These are phyloP conservation scores for Carex kokanica DNA, from an alignment of 176 grass and related monocot genomes.

Conservation along the genomic window DNA sequence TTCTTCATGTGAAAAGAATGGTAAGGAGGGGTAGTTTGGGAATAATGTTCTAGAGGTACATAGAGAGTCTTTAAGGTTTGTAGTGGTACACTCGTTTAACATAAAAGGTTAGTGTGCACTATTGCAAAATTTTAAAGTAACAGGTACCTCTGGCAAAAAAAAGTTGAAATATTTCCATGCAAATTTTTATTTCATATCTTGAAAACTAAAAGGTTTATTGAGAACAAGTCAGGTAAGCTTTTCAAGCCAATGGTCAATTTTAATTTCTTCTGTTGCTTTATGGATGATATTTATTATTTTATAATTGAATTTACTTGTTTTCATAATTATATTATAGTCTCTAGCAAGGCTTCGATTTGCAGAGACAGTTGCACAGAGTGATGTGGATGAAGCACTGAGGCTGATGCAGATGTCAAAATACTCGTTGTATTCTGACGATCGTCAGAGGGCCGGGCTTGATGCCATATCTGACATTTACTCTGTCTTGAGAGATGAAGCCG, in stretches of 20 bases:
- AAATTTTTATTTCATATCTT: neutral
- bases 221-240: neutral
- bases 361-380: conserved; percentile 80
- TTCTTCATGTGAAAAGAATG: neutral
- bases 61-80: neutral
- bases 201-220: neutral
- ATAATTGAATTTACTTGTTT: neutral
- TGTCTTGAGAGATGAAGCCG: conserved; percentile 85
- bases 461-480: conserved; percentile 99
- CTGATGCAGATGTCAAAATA: conserved; percentile 99
- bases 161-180: neutral
- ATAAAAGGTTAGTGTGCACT: neutral
- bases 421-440: conserved; percentile 81
- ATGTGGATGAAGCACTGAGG: conserved; percentile 85
- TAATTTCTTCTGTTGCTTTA: neutral
- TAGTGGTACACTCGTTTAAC: neutral
- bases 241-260: neutral
- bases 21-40: neutral
- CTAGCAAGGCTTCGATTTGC: conserved; percentile 95
- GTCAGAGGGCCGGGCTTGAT: conserved; percentile 86
- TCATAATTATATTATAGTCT: conserved; percentile 41
- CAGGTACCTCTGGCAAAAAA: neutral
- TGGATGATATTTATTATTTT: neutral
- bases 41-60: neutral
- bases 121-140: conserved; percentile 1